Conservation (phyloP, 208 protist genomes). For the Trypanosoma cruzi region DNA sequence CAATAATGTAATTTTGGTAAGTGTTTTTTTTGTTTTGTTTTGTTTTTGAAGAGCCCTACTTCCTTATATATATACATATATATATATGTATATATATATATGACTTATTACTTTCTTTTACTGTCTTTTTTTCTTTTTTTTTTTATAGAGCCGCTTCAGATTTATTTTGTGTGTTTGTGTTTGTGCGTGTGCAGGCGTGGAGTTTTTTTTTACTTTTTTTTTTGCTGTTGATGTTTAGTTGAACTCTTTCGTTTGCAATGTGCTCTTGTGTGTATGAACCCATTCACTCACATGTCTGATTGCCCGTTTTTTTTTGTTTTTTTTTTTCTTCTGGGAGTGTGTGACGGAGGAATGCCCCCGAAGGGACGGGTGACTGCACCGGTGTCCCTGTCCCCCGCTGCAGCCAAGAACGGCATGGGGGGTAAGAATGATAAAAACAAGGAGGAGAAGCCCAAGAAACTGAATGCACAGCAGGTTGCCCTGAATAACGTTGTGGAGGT, state of each 20-base stretch:
- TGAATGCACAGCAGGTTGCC: constrained; percentile 45
- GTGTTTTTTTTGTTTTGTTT: not conserved
- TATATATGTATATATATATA: not conserved
- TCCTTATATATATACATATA: not conserved
- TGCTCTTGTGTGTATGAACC: no score
- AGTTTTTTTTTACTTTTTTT: not conserved
- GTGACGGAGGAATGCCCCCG: not conserved
- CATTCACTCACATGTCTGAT: no score
- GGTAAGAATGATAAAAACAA: constrained; percentile 24
- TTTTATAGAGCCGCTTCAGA: no score
- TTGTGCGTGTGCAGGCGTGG: not conserved
- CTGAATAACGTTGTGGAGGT: constrained; percentile 53
- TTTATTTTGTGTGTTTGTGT: not conserved
- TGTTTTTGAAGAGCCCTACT: not conserved
- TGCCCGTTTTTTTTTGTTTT: not conserved
- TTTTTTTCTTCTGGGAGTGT: not conserved
- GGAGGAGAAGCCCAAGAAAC: constrained; percentile 69
- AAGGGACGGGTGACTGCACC: not conserved
- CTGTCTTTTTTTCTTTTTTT: no score
- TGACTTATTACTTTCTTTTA: no score
- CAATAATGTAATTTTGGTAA: not conserved
- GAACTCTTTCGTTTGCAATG: no score
- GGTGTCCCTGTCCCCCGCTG: constrained; percentile 34
- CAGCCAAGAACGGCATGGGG: constrained; percentile 5
- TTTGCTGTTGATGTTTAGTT: no score